These are phyloP conservation scores for Salix exigua DNA, from an alignment of 345 rosid genomes.

Conservation along the genomic window DNA sequence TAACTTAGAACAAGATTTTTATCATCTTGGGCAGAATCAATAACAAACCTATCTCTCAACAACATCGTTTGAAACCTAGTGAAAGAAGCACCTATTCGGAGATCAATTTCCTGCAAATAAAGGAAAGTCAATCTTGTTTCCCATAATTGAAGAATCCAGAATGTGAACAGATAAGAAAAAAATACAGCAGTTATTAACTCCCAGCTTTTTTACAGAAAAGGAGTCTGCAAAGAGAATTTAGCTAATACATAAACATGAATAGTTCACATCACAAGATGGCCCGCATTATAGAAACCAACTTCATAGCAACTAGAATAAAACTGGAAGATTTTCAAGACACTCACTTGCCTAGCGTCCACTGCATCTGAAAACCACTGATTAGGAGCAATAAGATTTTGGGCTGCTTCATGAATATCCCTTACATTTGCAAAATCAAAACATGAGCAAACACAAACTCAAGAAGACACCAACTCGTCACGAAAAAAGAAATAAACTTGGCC, in stretches of 20 bases:
- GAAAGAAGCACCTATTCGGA: conserved; percentile 95
- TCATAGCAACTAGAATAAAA: not conserved
- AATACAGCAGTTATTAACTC: not conserved
- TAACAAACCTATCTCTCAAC: conserved; percentile 68
- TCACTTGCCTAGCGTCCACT: conserved; percentile 97
- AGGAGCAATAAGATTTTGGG: conserved; percentile 82
- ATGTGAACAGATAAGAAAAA: not conserved
- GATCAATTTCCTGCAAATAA: conserved; percentile 75
- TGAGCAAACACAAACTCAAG: not conserved
- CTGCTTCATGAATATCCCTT: conserved; percentile 92
- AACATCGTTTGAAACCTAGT: conserved; percentile 96
- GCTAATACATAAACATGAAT: conserved; percentile 2
- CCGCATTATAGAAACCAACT: conserved; percentile 3
- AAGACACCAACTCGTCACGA: conserved; percentile 2
- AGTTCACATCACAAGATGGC: too few relatives aligned
- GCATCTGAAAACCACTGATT: conserved; percentile 84
- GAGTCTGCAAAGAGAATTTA: not conserved
- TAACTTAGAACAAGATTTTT: conserved; percentile 86
- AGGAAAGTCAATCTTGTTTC: not conserved
- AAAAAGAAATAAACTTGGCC: not conserved
- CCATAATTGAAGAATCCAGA: not conserved
- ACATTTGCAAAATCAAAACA: conserved; percentile 21
- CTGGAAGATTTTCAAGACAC: conserved; percentile 16
- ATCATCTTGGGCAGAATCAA: conserved; percentile 68
- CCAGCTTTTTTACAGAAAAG: not conserved